Evolutionary conservation across 106 monocot genomes (phyloP).

Genomic region (Acorus gramineus): DNA sequence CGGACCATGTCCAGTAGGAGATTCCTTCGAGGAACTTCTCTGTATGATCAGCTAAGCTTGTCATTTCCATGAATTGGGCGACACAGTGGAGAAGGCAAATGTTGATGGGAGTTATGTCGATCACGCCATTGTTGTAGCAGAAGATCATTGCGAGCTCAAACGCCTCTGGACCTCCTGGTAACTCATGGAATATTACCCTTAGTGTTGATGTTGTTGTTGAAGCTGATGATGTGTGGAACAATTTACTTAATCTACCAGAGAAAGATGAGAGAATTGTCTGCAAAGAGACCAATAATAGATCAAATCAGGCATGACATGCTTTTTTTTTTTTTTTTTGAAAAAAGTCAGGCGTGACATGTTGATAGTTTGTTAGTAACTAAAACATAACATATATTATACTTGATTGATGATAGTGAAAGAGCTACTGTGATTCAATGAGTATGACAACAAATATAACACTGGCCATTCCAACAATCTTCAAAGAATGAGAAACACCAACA

Average conservation of each 20-base stretch:
- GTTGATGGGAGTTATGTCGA: conserved; percentile 37
- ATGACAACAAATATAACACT: background rate
- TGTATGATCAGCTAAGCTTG: conserved; percentile 30
- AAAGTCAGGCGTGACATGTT: background rate
- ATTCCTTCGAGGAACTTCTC: conserved; percentile 36
- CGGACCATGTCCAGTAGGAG: conserved; percentile 54
- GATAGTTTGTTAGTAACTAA: too few relatives aligned
- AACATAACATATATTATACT: too few relatives aligned
- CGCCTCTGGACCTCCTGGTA: conserved; percentile 63
- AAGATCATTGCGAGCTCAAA: conserved; percentile 54
- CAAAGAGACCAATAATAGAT: conserved; percentile 3
- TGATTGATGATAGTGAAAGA: too few relatives aligned
- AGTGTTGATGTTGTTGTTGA: conserved; percentile 13
- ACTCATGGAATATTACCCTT: conserved; percentile 42
- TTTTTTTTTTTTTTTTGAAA: too few relatives aligned
- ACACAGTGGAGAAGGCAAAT: conserved; percentile 34
- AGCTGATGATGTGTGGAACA: conserved; percentile 23
- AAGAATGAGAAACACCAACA: too few relatives aligned
- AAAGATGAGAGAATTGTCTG: conserved; percentile 63
- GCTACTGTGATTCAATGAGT: background rate
- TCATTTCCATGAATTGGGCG: conserved; percentile 54
- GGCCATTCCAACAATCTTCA: background rate
- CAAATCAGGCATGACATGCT: background rate
- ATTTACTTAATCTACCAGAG: conserved; percentile 36
- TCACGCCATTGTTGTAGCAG: conserved; percentile 43